Conservation (phyloP, 2,329 filamentous ascomycete genomes). For the Lachnellula hyalina region DNA sequence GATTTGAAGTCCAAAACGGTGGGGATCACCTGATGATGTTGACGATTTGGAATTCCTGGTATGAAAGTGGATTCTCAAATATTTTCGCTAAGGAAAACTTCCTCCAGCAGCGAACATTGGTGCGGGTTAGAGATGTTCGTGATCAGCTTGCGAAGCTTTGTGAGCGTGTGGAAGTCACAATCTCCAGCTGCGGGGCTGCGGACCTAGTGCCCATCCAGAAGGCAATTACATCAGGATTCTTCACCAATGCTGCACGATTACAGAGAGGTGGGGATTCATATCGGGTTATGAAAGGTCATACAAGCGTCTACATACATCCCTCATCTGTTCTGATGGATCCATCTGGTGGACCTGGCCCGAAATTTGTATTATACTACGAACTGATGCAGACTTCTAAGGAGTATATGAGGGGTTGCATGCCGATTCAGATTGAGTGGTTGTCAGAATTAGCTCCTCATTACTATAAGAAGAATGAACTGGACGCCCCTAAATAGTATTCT, state of each 20-base stretch:
- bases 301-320: conserved; percentile 88
- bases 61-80: conserved; percentile 94
- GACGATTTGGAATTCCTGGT: conserved; percentile 96
- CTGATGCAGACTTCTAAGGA: conserved; percentile 94
- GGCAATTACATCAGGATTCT: conserved; percentile 86
- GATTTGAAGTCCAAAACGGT: conserved; percentile 86
- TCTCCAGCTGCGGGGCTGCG: conserved; percentile 60
- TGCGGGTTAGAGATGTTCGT: conserved; percentile 87
- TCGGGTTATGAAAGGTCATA: conserved; percentile 83
- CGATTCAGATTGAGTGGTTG: conserved; percentile 79
- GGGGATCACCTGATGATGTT: conserved; percentile 85
- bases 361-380: conserved; percentile 98
- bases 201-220: conserved; percentile 80
- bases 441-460: conserved; percentile 90
- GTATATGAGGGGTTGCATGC: conserved; percentile 89
- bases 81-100: conserved; percentile 83
- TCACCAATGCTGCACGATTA: conserved; percentile 82
- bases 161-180: conserved; percentile 84
- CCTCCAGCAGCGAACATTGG: conserved; percentile 83
- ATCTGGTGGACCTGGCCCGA: conserved; percentile 84
- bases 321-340: conserved; percentile 89
- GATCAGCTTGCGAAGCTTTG: conserved; percentile 86
- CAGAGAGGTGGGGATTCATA: conserved; percentile 83
- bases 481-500: conserved; percentile 39
- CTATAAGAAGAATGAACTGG: conserved; percentile 86